Conservation (phyloP, 2,329 filamentous ascomycete species). For the Penicillium aurantiogriseum region DNA sequence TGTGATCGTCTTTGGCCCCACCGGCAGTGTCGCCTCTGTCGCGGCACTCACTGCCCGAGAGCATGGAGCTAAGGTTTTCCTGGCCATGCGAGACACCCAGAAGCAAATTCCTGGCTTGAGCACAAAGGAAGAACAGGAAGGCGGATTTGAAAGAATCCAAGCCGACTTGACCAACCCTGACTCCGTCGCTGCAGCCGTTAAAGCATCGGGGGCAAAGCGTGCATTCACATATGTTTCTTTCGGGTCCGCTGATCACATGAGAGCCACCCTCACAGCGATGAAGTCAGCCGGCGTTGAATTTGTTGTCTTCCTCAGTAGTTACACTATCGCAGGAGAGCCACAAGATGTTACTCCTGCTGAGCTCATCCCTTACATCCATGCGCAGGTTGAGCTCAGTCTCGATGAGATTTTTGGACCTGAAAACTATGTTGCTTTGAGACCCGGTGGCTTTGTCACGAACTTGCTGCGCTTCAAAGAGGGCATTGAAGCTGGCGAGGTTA, state of each 20-base stretch:
- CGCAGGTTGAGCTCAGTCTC: not conserved
- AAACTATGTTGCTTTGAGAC: not conserved
- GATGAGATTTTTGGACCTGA: not conserved
- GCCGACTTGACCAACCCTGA: not conserved
- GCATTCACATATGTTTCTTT: not conserved
- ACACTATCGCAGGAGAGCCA: not conserved
- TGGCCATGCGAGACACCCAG: not conserved
- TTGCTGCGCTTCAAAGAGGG: not conserved
- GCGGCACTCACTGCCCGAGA: not conserved
- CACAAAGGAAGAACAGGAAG: not conserved
- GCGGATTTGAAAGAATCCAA: not conserved
- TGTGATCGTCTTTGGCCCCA: not conserved
- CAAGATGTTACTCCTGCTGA: not conserved
- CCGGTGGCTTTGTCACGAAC: not conserved
- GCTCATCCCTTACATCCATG: not conserved
- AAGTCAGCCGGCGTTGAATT: not conserved
- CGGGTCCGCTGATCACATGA: not conserved
- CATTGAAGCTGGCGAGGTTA: not conserved
- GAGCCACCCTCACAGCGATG: not conserved
- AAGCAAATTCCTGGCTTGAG: not conserved
- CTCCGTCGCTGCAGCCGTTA: not conserved
- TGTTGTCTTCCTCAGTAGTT: not conserved
- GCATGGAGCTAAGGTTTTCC: not conserved
- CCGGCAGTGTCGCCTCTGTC: not conserved
- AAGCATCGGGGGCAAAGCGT: not conserved